Evolutionary conservation across 768 basidiomycete species (phyloP).

Genomic region (Mycena capillaripes): DNA sequence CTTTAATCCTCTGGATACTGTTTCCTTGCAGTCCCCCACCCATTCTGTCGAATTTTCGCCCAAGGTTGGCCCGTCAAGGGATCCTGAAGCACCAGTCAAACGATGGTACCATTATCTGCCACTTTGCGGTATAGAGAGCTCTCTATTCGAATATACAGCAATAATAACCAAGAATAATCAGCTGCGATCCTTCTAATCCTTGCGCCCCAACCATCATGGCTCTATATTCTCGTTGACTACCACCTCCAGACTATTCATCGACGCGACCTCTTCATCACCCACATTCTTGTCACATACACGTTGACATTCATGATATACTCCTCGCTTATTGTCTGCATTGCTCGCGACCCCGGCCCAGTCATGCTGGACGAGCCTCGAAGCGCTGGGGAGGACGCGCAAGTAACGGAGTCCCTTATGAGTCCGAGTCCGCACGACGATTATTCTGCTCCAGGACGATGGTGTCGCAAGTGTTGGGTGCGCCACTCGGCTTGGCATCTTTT

Average conservation of each 20-base stretch:
- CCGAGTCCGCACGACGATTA: slow-evolving; percentile 62
- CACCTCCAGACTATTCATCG: slow-evolving; percentile 69
- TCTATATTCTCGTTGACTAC: slow-evolving; percentile 77
- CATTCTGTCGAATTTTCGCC: slow-evolving; percentile 35
- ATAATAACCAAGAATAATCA: slow-evolving; percentile 36
- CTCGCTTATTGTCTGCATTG: slow-evolving; percentile 80
- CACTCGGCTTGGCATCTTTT: background rate
- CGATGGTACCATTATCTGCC: slow-evolving; percentile 73
- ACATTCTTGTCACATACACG: slow-evolving; percentile 72
- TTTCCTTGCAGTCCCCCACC: slow-evolving; percentile 28
- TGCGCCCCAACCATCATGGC: slow-evolving; percentile 80
- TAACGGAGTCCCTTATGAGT: slow-evolving; percentile 66
- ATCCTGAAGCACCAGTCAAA: slow-evolving; percentile 54
- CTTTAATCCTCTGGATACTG: slow-evolving; percentile 36
- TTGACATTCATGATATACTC: slow-evolving; percentile 79
- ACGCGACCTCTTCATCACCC: slow-evolving; percentile 61
- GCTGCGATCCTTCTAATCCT: slow-evolving; percentile 70
- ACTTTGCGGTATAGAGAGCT: slow-evolving; percentile 60
- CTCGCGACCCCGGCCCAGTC: slow-evolving; percentile 82
- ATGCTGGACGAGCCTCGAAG: slow-evolving; percentile 43
- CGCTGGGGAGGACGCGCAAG: slow-evolving; percentile 54
- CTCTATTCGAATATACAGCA: background rate
- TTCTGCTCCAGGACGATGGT: slow-evolving; percentile 75
- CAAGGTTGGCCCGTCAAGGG: slow-evolving; percentile 34
- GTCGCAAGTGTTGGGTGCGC: slow-evolving; percentile 79